phyloP scores from a whole-genome alignment of 805 yeast species.

The Ogataea nakhonphanomensis region DNA sequence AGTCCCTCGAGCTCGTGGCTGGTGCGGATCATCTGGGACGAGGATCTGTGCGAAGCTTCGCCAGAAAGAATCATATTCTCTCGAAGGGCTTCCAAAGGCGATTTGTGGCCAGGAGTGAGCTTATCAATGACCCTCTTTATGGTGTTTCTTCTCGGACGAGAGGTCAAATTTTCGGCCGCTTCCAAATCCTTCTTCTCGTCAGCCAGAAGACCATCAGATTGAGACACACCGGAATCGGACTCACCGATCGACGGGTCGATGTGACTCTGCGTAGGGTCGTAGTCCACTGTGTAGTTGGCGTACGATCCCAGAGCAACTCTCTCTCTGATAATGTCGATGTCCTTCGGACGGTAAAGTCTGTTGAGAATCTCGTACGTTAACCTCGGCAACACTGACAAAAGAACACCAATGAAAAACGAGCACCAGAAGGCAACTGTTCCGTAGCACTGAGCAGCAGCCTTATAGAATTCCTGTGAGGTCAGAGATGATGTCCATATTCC shows the following conservation, averaged over 20 bases:
- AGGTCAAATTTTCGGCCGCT: slow-evolving; percentile 3
- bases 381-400: slow-evolving; percentile 59
- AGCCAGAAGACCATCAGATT: slow-evolving; percentile 7
- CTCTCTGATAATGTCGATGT: slow-evolving; percentile 70
- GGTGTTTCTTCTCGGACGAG: slow-evolving; percentile 19
- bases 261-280: slow-evolving; percentile 50
- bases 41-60: slow-evolving; percentile 23
- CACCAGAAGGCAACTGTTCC: slow-evolving; percentile 69
- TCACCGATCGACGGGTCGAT: slow-evolving; percentile 17
- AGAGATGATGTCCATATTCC: slow-evolving; percentile 66
- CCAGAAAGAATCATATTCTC: slow-evolving; percentile 23
- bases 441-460: slow-evolving; percentile 59
- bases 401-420: slow-evolving; percentile 50
- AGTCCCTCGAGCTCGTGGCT: slow-evolving; percentile 23
- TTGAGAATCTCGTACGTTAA: slow-evolving; percentile 47
- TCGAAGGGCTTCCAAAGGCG: slow-evolving; percentile 19
- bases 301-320: slow-evolving; percentile 51
- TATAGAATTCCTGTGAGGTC: slow-evolving; percentile 55
- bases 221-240: slow-evolving; percentile 3
- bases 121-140: slow-evolving; percentile 12
- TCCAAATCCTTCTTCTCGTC: slow-evolving; percentile 19
- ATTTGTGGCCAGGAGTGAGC: slow-evolving; percentile 9
- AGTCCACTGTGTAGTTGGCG: slow-evolving; percentile 44
- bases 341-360: slow-evolving; percentile 56
- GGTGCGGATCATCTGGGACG: slow-evolving; percentile 25